Conservation (phyloP, 2,329 filamentous ascomycete genomes). For the Cladosporium sphaerospermum region DNA sequence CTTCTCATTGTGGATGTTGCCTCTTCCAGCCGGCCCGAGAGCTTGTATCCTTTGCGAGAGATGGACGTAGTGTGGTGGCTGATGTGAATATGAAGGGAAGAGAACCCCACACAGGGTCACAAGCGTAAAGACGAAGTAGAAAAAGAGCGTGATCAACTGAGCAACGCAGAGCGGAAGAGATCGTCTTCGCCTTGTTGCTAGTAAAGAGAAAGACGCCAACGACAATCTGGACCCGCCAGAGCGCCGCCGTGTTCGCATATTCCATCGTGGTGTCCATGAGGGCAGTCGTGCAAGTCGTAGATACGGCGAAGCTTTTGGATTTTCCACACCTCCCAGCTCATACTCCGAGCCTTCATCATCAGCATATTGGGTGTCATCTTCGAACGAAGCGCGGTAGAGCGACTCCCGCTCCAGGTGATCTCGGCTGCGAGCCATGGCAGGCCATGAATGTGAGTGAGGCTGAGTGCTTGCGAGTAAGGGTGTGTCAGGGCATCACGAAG, state of each 20-base stretch:
- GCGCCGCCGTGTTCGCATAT: not conserved
- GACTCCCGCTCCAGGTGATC: not conserved
- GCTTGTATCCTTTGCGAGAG: slow-evolving; percentile 32
- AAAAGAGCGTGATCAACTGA: slow-evolving; percentile 14
- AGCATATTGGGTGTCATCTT: not conserved
- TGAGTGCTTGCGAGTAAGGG: not conserved
- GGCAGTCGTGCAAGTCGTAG: not conserved
- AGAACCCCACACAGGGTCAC: slow-evolving; percentile 43
- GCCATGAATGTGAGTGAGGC: not conserved
- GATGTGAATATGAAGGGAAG: slow-evolving; percentile 51
- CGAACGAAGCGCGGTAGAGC: not conserved
- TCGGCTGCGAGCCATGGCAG: not conserved
- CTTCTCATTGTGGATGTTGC: slow-evolving; percentile 54
- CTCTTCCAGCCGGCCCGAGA: slow-evolving; percentile 32
- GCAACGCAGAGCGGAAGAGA: slow-evolving; percentile 13
- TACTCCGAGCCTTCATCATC: not conserved
- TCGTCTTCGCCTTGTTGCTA: slow-evolving; percentile 13
- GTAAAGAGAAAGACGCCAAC: not conserved
- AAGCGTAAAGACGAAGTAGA: slow-evolving; percentile 16
- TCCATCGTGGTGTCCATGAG: not conserved
- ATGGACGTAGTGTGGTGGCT: slow-evolving; percentile 47
- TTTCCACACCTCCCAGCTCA: not conserved
- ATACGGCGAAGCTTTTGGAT: not conserved
- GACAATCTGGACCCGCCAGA: not conserved
- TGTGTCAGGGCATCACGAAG: not conserved